Evolutionary conservation across 768 basidiomycete genomes (phyloP).

Genomic region (Tylopilus sp.): DNA sequence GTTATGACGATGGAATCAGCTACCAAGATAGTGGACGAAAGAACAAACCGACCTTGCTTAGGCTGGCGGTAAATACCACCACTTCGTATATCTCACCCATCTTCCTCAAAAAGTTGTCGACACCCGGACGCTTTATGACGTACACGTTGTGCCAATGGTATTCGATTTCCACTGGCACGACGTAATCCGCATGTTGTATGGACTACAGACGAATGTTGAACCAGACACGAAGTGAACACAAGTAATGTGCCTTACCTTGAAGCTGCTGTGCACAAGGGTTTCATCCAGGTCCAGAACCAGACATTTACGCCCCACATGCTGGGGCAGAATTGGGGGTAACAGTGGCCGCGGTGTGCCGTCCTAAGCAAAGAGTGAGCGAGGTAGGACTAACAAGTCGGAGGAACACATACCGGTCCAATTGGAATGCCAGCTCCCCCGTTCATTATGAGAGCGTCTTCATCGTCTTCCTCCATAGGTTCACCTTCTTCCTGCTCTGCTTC

Average conservation of each 20-base stretch:
- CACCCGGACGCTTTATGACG: constrained; percentile 97
- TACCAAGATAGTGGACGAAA: neutral
- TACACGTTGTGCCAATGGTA: constrained; percentile 98
- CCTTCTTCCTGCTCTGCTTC: constrained; percentile 60
- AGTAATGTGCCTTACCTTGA: constrained; percentile 66
- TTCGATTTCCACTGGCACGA: constrained; percentile 98
- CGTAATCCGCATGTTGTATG: constrained; percentile 92
- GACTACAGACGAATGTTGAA: constrained; percentile 60
- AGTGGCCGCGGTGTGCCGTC: constrained; percentile 86
- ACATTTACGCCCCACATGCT: constrained; percentile 88
- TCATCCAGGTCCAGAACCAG: constrained; percentile 96
- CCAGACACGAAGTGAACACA: neutral
- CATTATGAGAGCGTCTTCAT: constrained; percentile 85
- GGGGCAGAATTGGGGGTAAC: constrained; percentile 77
- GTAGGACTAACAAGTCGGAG: neutral
- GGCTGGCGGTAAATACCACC: constrained; percentile 95
- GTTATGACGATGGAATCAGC: constrained; percentile 11
- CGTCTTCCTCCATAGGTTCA: constrained; percentile 70
- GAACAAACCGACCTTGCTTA: constrained; percentile 77
- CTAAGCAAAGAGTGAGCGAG: constrained; percentile 36
- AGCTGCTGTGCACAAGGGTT: constrained; percentile 94
- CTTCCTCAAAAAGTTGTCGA: constrained; percentile 93
- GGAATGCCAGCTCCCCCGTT: constrained; percentile 95
- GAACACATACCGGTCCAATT: constrained; percentile 72
- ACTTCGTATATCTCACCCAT: constrained; percentile 99